Evolutionary conservation across 192 early-diverging fungal genomes (phyloP).

Genomic region (Backusella morwellensis): DNA sequence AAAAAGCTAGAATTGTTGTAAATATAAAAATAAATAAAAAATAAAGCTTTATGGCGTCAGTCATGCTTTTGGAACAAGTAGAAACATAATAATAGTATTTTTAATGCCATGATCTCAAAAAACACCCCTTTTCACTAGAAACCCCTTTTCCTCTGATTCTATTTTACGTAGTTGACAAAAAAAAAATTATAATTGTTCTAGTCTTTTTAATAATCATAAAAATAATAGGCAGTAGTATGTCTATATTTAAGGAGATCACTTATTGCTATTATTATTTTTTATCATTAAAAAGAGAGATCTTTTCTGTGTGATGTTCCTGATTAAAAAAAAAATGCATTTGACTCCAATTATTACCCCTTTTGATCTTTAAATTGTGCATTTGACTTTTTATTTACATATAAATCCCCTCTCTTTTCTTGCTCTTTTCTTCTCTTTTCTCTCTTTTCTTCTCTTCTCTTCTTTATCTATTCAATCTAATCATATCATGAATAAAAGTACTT

Average conservation of each 20-base stretch:
- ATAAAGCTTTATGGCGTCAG: neutral
- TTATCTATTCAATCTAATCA: neutral
- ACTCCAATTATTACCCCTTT: conserved; percentile 5
- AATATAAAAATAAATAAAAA: neutral
- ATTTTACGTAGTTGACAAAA: neutral
- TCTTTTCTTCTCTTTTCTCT: neutral
- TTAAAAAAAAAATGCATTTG: neutral
- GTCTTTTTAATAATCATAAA: neutral
- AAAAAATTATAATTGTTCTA: neutral
- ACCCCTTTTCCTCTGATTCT: neutral
- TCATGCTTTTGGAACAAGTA: neutral
- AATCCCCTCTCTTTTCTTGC: neutral
- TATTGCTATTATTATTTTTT: neutral
- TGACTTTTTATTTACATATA: neutral
- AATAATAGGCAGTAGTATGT: neutral
- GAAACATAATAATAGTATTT: neutral
- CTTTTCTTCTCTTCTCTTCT: neutral
- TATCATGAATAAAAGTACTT: neutral
- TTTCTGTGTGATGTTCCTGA: neutral
- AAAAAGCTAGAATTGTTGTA: neutral
- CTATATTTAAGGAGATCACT: neutral
- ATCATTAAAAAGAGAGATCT: neutral
- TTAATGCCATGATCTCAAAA: neutral
- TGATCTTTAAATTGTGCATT: neutral
- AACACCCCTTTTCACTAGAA: neutral